Evolutionary conservation across 2,329 filamentous ascomycete genomes (phyloP).

Genomic region (Aspergillus niger): DNA sequence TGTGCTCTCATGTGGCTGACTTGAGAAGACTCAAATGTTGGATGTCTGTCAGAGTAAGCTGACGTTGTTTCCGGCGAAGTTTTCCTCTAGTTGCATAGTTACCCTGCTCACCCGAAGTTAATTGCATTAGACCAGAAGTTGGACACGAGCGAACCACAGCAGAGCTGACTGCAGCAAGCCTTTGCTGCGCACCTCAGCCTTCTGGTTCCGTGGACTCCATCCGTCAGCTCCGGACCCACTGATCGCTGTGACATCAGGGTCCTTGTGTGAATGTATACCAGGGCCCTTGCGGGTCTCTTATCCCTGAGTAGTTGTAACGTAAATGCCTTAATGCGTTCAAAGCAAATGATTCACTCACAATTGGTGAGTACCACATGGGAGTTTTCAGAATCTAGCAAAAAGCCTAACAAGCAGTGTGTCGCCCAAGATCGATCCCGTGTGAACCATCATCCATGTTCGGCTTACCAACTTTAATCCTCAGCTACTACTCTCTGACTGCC

Average conservation of each 20-base stretch:
- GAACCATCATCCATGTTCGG: background rate
- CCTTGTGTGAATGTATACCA: background rate
- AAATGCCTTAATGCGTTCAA: too few relatives aligned
- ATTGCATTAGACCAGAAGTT: background rate
- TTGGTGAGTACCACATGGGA: background rate
- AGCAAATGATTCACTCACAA: too few relatives aligned
- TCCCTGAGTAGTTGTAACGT: too few relatives aligned
- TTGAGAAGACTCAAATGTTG: background rate
- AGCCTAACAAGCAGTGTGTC: background rate
- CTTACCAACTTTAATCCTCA: background rate
- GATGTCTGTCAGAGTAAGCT: background rate
- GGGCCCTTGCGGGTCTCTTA: background rate
- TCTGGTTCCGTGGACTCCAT: background rate
- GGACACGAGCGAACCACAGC: background rate
- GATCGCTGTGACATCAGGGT: background rate
- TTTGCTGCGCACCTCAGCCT: too few relatives aligned
- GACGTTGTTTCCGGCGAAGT: background rate
- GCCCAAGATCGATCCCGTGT: background rate
- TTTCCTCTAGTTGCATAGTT: background rate
- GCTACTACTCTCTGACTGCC: background rate
- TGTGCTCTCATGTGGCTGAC: background rate
- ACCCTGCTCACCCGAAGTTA: background rate
- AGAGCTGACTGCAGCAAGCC: too few relatives aligned
- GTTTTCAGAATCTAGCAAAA: background rate
- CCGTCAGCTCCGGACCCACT: background rate